Percentiles rank a stretch among this genome's conserved stretches.
Evolutionary conservation across 345 rosid genomes (phyloP).

Genomic region (Zanthoxylum bungeanum): DNA sequence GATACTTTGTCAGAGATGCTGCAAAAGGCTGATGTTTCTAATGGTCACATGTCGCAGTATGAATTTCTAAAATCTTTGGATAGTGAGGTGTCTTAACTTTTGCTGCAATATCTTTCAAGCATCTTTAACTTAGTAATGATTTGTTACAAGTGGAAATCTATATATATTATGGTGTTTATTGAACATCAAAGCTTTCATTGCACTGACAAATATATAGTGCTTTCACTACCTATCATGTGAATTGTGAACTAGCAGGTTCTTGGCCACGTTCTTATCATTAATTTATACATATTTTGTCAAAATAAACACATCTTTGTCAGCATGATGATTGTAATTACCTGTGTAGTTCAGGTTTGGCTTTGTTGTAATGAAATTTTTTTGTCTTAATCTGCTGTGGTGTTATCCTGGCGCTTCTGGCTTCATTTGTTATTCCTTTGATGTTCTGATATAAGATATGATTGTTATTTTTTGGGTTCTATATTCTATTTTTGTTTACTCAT

Average conservation of each 20-base stretch:
- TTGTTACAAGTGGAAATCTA: not conserved
- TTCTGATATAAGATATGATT: not conserved
- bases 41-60: constrained; percentile 50
- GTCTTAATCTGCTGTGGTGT: not conserved
- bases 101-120: not conserved
- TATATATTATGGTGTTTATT: not conserved
- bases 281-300: not conserved
- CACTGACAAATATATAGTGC: not conserved
- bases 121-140: not conserved
- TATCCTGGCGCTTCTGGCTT: not conserved
- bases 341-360: not conserved
- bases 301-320: not conserved
- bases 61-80: constrained; percentile 11
- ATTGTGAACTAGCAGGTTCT: not conserved
- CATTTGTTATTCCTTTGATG: too few relatives aligned
- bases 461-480: not conserved
- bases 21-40: constrained; percentile 36
- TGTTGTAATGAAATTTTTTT: not conserved
- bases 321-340: not conserved
- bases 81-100: not conserved
- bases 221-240: not conserved
- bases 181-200: not conserved
- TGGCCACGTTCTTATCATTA: not conserved
- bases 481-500: not conserved
- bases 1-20: constrained; percentile 54